Base-by-base conservation (phyloP, 306 rosid species). In the Sphenostylis stenocarpa region DNA sequence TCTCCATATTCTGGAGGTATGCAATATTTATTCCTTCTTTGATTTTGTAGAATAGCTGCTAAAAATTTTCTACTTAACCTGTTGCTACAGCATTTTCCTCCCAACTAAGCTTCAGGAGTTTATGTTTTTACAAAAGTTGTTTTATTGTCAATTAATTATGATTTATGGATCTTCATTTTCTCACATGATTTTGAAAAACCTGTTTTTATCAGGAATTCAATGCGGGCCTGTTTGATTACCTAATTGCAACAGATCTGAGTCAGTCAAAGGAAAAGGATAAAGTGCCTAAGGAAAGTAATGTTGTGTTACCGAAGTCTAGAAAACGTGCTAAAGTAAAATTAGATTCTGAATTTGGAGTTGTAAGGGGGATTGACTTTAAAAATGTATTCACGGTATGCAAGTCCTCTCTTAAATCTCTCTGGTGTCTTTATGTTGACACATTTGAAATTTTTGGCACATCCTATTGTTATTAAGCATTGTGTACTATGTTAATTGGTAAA, bases 291-390 rank as follows among this genome's bases (percentile, higher is more conserved):
- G 88, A 85, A 60, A 82, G 57, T 77, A 91, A 67, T 58, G 75
- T 45, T 24, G 88, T 87, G 53, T 58, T 65, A 51, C 84, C 39
- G 74, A 88, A 73, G 66, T 88, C 88, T 56, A 87, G 75, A 80
- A 90, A 83, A 38, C 80, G 68, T 20, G 29, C 67, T 56, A 92
- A 90, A 83, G 83, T 71, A 71, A 92, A 89, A 83, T 41, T 84
- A 33, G 97, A 95, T 81, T 85, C 97, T 78, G 99, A 95, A 81
- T 95, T 92, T 77, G 99, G 97, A 71, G 99, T 95, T 33, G 99
- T 92, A 19, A 86, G 99, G 77, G 99, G 99, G 72, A 82, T 92
- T 76, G 97, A 95, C 86, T 92, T 95, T 73, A 95, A 92, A 84
- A 91, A 95, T 81, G 97, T 95, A 17, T 87, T 80, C 85, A 95